Conservation (phyloP, 805 yeast species). For the Yamadazyma phyllophila region DNA sequence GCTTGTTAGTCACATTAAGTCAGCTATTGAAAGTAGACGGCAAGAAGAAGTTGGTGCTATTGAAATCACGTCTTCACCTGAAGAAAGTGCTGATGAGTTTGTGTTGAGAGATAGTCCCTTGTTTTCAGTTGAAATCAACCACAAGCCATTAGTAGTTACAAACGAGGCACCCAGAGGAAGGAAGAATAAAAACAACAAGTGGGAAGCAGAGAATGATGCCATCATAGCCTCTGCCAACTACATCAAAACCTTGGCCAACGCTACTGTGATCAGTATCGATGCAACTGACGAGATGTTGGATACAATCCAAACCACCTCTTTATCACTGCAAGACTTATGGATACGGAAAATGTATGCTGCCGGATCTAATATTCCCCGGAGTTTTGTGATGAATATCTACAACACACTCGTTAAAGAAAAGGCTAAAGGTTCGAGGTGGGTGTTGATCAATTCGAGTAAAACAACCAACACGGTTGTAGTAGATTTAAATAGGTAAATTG, state of each 20-base stretch:
- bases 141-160: constrained; percentile 64
- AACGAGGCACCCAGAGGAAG: constrained; percentile 82
- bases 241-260: constrained; percentile 52
- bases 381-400: constrained; percentile 73
- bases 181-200: constrained; percentile 70
- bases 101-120: constrained; percentile 25
- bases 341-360: constrained; percentile 78
- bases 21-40: neutral
- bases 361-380: constrained; percentile 71
- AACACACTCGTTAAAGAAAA: constrained; percentile 73
- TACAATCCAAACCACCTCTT: constrained; percentile 73
- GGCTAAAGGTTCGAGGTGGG: constrained; percentile 69
- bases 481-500: constrained; percentile 55
- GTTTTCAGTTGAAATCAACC: constrained; percentile 37
- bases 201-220: constrained; percentile 74
- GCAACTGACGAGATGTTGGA: constrained; percentile 81
- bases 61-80: constrained; percentile 7
- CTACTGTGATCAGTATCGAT: constrained; percentile 80
- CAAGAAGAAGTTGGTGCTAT: constrained; percentile 4
- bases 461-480: constrained; percentile 57
- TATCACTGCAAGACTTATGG: constrained; percentile 80
- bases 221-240: constrained; percentile 56
- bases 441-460: constrained; percentile 73
- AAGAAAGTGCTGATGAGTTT: constrained; percentile 12
- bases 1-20: neutral